Evolutionary conservation across 768 basidiomycete genomes (phyloP), one percentile per base, ranked within the genome.

Genomic region (Psilocybe tampanensis): DNA sequence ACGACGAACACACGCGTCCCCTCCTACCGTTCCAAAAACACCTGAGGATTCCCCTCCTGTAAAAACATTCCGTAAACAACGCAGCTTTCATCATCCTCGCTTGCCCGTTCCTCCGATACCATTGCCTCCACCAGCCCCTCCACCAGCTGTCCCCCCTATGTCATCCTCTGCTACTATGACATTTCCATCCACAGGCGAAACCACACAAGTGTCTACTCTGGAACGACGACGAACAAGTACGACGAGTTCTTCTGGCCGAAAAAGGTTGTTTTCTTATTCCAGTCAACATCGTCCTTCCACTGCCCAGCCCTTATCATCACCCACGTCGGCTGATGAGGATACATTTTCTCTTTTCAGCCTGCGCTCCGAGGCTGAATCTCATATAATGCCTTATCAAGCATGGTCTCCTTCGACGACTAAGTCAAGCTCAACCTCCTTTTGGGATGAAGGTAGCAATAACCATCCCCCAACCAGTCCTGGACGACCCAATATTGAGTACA

Each of bases 181-280:
- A 19, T 64, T 64, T n/a, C 64, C 68, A 44, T 60, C 60, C 29
- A 56, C 54, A 7, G 61, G 59, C 11, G 68, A 70, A 22, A 44
- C 60, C 44, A 23, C 48, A 36, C 43, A 45, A 12, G 41, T 59
- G 21, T 18, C 53, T 57, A 64, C 55, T 56, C 66, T 43, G 32
- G 55, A 60, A 29, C 65, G 66, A 52, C 60, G 61, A 55, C 74
- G 68, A 54, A 74, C 67, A 56, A 68, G 71, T 58, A 52, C 65
- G 7, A 66, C 68, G 39, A 70, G 69, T 52, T 63, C 69, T 17
- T 67, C 71, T 15, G 68, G 72, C 18, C 70, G 85, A 52, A 85
- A 80, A 64, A 81, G 88, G n/a, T 68, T 90, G 12, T 89, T 89
- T 63, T 89, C 88, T 17, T 77, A 79, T 34, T 80, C 84, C 7